phyloP scores from a whole-genome alignment of 1,284 basidiomycete species.

The Papiliotrema fonsecae region DNA sequence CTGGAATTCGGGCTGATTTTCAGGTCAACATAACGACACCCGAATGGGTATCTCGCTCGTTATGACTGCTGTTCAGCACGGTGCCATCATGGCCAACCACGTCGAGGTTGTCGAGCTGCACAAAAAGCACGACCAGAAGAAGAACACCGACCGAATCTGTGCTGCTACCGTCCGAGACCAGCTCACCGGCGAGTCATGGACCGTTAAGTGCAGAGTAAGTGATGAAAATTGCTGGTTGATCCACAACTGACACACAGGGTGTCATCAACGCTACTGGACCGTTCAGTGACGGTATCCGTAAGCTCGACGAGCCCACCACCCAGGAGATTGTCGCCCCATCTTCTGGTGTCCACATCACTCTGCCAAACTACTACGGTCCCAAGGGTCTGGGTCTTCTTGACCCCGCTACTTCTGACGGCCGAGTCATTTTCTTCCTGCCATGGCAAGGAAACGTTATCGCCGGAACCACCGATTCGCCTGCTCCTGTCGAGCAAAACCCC shows the following conservation, averaged over 20 bases:
- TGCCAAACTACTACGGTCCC: conserved; percentile 95
- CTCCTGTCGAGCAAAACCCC: conserved; percentile 72
- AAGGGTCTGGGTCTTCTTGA: conserved; percentile 93
- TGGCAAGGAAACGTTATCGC: conserved; percentile 99
- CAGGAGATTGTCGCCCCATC: conserved; percentile 87
- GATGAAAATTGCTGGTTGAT: background rate
- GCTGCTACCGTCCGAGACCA: conserved; percentile 78
- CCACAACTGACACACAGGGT: conserved; percentile 53
- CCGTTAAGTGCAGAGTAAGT: conserved; percentile 72
- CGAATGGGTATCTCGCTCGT: conserved; percentile 95
- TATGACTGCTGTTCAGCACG: conserved; percentile 90
- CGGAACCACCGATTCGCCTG: conserved; percentile 88
- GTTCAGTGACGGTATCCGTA: conserved; percentile 80
- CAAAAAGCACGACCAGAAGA: conserved; percentile 55
- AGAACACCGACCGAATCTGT: conserved; percentile 59
- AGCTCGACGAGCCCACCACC: conserved; percentile 76
- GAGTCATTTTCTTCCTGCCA: conserved; percentile 97
- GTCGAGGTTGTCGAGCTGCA: conserved; percentile 76
- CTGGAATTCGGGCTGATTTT: background rate
- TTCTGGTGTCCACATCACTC: conserved; percentile 90
- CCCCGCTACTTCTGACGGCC: conserved; percentile 90
- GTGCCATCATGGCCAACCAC: conserved; percentile 86
- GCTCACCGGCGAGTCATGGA: conserved; percentile 76
- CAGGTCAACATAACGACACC: conserved; percentile 95
- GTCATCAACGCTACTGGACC: conserved; percentile 97